Evolutionary conservation across 371 early-diverging fungal species (phyloP).

Genomic region (Mucor mucedo): DNA sequence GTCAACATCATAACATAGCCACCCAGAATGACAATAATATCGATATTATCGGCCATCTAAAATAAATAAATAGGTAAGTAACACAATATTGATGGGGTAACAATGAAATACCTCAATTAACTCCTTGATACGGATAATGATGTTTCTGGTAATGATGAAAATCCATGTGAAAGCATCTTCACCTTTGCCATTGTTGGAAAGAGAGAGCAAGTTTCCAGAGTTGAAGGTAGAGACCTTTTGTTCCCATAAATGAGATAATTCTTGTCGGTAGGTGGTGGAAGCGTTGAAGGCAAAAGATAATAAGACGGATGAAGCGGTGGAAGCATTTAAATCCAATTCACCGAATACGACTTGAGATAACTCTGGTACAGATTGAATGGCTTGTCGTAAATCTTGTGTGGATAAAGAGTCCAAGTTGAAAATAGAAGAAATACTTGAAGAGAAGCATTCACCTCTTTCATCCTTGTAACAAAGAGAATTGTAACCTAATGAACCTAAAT

Average conservation of each 20-base stretch:
- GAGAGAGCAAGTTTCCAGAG: conserved; percentile 37
- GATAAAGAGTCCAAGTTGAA: conserved; percentile 44
- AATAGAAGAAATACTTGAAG: conserved; percentile 42
- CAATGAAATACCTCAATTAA: conserved; percentile 56
- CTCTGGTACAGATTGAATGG: conserved; percentile 45
- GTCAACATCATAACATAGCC: conserved; percentile 88
- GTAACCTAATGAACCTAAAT: conserved; percentile 34
- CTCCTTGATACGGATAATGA: conserved; percentile 60
- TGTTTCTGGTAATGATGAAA: conserved; percentile 53
- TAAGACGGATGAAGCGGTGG: conserved; percentile 41
- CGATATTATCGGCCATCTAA: conserved; percentile 75
- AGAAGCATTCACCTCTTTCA: conserved; percentile 40
- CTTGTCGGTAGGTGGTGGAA: conserved; percentile 51
- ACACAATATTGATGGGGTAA: background rate
- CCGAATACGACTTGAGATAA: conserved; percentile 28
- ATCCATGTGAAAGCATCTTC: conserved; percentile 47
- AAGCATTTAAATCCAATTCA: conserved; percentile 29
- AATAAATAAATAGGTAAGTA: background rate
- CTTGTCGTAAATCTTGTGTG: conserved; percentile 32
- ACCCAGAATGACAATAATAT: conserved; percentile 79
- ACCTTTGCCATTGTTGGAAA: conserved; percentile 23
- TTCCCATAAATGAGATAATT: conserved; percentile 54
- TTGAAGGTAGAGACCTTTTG: conserved; percentile 52
- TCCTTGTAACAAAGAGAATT: conserved; percentile 39
- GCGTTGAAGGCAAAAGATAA: conserved; percentile 64